These are phyloP conservation scores for Apiotrichum laibachii DNA, from an alignment of 1,284 basidiomycete genomes.

Conservation along the genomic window DNA sequence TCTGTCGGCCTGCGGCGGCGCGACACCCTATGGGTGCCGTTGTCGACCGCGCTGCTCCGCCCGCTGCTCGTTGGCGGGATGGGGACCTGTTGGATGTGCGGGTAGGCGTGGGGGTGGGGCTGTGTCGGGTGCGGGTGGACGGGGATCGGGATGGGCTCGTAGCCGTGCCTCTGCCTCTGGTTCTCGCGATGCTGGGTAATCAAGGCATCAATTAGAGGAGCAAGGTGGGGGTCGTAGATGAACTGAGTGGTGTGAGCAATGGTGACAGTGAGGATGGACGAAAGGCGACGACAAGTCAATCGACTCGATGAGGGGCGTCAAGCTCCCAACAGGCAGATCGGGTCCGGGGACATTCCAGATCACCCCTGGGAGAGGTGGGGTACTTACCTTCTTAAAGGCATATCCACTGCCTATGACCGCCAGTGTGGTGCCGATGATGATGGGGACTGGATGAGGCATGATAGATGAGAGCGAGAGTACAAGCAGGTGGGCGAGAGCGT, in stretches of 20 bases:
- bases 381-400: conserved; percentile 45
- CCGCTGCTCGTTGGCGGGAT: conserved; percentile 4
- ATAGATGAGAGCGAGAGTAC: not conserved
- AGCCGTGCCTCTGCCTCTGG: not conserved
- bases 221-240: conserved; percentile 47
- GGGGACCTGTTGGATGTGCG: not conserved
- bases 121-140: not conserved
- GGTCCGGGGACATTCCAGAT: too few species aligned
- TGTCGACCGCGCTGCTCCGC: conserved; percentile 8
- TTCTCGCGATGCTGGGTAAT: conserved; percentile 23
- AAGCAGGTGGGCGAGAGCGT: not conserved
- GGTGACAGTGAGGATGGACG: not conserved
- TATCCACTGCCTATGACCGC: conserved; percentile 42
- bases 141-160: conserved; percentile 5
- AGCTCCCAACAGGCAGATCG: too few species aligned
- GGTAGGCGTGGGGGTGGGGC: not conserved
- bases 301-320: too few species aligned
- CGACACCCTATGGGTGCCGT: conserved; percentile 2
- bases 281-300: too few species aligned
- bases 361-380: too few species aligned
- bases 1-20: conserved; percentile 15
- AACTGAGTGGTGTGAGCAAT: conserved; percentile 25
- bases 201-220: conserved; percentile 39
- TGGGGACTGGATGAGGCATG: conserved; percentile 41
- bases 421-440: conserved; percentile 41